Base-by-base conservation (phyloP, 1,284 basidiomycete species). In the Agroathelia rolfsii region DNA sequence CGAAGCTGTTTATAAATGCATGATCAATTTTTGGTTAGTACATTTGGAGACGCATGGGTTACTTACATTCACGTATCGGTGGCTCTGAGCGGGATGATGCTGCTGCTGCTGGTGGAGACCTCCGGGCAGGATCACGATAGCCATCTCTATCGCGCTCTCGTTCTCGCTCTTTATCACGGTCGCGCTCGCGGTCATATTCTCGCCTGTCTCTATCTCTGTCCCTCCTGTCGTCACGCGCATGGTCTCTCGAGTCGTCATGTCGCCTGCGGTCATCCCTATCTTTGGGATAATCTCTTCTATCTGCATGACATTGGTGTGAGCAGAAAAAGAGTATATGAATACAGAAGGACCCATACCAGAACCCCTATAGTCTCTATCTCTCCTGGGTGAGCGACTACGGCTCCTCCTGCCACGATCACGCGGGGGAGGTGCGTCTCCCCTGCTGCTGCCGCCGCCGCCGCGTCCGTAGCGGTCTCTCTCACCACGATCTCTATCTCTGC, bases 341-440 rank as follows among this genome's bases (percentile, higher is more conserved):
- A 42, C 37, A 64, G 61, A 63, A 46, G 46, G 41, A 35, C 49
- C n/a, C n/a, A n/a, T n/a, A n/a, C n/a, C n/a, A n/a, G n/a, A n/a
- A n/a, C n/a, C 49, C 37, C 64, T 59, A 38, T 66, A 55, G 35
- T 68, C 64, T 37, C 63, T 51, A 11, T 64, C 61, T 26, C 58
- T 8, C 30, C 82, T 85, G 34, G 76, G 69, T 22, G 78, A 82
- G 39, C 79, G 67, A 50, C 76, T 80, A 25, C 61, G 57, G 28
- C 76, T 62, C 41, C 69, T 62, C 39, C 69, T 64, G 29, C 58
- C 61, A 37, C n/a, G n/a, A n/a, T n/a, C n/a, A n/a, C n/a, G n/a
- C n/a, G n/a, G n/a, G n/a, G n/a, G n/a, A n/a, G n/a, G n/a, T n/a
- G 62, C 48, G 35, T 69, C 66, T 28, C 66, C 59, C 41, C 64